phyloP scores from a whole-genome alignment of 441 rosid genomes.

The Pelargonium fulgidum region DNA sequence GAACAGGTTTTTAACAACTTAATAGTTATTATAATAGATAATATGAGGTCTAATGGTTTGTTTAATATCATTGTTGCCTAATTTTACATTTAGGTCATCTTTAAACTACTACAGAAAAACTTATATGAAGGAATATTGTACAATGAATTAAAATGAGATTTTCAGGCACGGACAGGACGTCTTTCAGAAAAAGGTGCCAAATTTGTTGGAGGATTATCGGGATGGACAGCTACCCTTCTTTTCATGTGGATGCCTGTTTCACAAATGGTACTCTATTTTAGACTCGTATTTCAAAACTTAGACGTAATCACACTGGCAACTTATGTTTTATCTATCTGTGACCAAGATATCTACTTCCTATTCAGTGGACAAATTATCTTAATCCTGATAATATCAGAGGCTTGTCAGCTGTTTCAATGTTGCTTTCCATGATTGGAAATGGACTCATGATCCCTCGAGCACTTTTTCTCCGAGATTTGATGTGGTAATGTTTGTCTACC shows the following conservation, averaged over 20 bases:
- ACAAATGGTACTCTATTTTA: conserved; percentile 52
- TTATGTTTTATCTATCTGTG: conserved; percentile 16
- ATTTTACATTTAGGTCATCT: no score
- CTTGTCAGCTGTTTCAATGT: conserved; percentile 72
- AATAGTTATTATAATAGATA: neutral
- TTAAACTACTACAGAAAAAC: no score
- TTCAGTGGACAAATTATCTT: conserved; percentile 88
- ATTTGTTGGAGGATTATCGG: conserved; percentile 64
- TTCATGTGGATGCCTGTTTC: conserved; percentile 98
- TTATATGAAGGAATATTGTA: neutral
- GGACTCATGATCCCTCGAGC: conserved; percentile 95
- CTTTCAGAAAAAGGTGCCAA: conserved; percentile 58
- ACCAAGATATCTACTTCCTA: conserved; percentile 20
- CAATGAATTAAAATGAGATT: conserved; percentile 20
- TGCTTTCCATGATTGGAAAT: conserved; percentile 87
- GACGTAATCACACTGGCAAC: neutral
- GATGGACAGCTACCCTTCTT: conserved; percentile 95
- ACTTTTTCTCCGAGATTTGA: conserved; percentile 78
- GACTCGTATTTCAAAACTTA: conserved; percentile 8
- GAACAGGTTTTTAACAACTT: neutral
- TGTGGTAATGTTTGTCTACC: conserved; percentile 54
- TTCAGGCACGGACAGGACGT: conserved; percentile 75
- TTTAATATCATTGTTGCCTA: neutral
- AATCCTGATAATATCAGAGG: conserved; percentile 84
- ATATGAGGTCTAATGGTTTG: neutral